Base-by-base conservation (phyloP, 1,139 yeast species). In the Petasospora fabianii region DNA sequence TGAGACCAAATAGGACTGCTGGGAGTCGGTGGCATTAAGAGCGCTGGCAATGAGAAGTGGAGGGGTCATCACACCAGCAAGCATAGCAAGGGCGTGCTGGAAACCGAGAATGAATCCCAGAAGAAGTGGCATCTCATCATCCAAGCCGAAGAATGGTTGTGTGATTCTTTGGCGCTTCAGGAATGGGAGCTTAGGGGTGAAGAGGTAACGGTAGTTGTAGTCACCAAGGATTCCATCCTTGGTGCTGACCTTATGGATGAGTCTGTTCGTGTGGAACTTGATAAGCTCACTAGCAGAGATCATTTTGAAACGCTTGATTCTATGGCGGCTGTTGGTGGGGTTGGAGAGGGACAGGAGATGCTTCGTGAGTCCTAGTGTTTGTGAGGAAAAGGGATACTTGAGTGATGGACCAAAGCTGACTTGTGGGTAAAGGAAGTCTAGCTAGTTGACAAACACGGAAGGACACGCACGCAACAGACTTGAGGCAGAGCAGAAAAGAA, bases 41-140 rank as follows among this genome's bases (percentile, higher is more conserved):
- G 73, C 62, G n/a, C 67, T 54, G 0, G 87, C 68, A 34, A 85
- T 83, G 50, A 86, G 68, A 36, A 87, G 64, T 2, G 96, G 92
- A 4, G 96, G 95, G 11, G 94, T 69, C 33, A 84, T 83, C 32
- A 87, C 77, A 54, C 96, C 96, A 10, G 95, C 96, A 64, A 88
- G 66, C 95, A 87, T 85, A 30, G 96, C 81, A 48, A 88, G 64
- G 1, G 95, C 68, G 58, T 88, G 97, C 64, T 87, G 96, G 48
- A 88, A 71, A 13, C 97, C 96, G 32, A 87, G 71, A 6, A 87
- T 49, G 39, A 84, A 62, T 1, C 95, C 95, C 38, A 87, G 66
- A 12, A 84, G 56, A 14, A 86, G 53, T 0, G 97, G 97, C 78
- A 88, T 80, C 5, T 80, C 84, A 32, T 82, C 77, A 56, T 86